A percentile compares a stretch with the other conserved stretches of the same genome.
These are phyloP conservation scores for apple (Malus domestica) DNA, from an alignment of 306 rosid species.

Conservation along the genomic window ASM211411v1 NC_041797.1:27891501-27892000, in stretches of 20 bases:
- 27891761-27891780: conserved; percentile 97
- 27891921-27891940: conserved; percentile 94
- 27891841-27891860: not conserved
- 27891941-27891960: conserved; percentile 96
- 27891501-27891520: not conserved
- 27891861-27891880: not conserved
- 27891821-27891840: not conserved
- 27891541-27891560: too few species aligned
- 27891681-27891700: not conserved
- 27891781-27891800: conserved; percentile 41
- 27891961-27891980: conserved; percentile 99
- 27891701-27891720: not conserved
- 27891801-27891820: not conserved
- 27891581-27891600: too few species aligned
- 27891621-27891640: too few species aligned
- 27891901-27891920: conserved; percentile 83
- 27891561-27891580: too few species aligned
- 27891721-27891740: conserved; percentile 68
- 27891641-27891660: not conserved
- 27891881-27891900: conserved; percentile 4
- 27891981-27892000: conserved; percentile 70
- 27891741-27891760: conserved; percentile 97
- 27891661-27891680: not conserved
- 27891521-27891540: too few species aligned
- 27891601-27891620: too few species aligned